phyloP scores from a whole-genome alignment of 164 flowering plant genomes.

The Stephania yunnanensis region DNA sequence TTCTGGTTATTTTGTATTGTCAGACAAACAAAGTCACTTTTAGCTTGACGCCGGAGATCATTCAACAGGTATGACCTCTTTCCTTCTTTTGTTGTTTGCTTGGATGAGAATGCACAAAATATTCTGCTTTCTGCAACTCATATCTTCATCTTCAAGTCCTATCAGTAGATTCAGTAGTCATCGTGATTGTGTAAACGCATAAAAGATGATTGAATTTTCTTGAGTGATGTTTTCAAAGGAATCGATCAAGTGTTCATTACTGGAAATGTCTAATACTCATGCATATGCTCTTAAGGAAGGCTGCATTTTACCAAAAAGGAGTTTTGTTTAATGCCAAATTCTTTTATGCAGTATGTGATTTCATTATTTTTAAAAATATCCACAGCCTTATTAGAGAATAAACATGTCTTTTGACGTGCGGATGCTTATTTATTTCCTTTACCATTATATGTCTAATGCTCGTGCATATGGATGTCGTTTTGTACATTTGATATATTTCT shows the following conservation, averaged over 20 bases:
- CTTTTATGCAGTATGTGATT: not conserved
- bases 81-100: constrained; percentile 3
- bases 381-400: not conserved
- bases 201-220: not conserved
- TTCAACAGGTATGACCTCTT: constrained; percentile 63
- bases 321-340: not conserved
- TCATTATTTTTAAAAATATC: too few relatives aligned
- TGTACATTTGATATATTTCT: not conserved
- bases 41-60: constrained; percentile 86
- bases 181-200: not conserved
- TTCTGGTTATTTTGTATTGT: constrained; percentile 16
- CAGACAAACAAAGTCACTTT: constrained; percentile 92
- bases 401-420: not conserved
- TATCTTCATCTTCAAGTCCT: not conserved
- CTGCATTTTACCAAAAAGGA: not conserved
- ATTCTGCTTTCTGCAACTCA: constrained; percentile 2
- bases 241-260: not conserved
- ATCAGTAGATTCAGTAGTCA: not conserved
- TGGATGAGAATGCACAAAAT: not conserved
- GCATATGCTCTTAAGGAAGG: not conserved
- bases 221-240: not conserved
- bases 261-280: not conserved
- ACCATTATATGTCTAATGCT: not conserved
- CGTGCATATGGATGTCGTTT: not conserved
- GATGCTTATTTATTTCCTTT: not conserved